Conservation (phyloP, 768 basidiomycete genomes). For the Mycena latifolia region DNA sequence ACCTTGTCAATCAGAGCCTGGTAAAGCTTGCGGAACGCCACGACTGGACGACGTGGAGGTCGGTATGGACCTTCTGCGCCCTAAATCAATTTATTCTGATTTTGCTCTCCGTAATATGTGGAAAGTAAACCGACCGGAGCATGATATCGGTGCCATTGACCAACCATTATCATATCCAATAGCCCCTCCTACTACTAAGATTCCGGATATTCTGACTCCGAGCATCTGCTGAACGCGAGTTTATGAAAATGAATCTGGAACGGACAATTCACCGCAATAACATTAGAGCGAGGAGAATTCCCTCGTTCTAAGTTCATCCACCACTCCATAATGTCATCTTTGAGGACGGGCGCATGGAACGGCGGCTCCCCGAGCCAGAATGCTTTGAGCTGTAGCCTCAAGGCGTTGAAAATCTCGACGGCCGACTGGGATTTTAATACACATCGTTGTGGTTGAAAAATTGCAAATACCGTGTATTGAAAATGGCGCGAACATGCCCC, state of each 20-base stretch:
- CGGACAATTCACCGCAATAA: constrained; percentile 41
- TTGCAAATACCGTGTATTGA: constrained; percentile 39
- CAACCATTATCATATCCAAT: constrained; percentile 26
- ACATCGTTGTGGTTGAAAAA: constrained; percentile 39
- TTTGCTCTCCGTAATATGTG: neutral
- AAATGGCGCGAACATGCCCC: constrained; percentile 36
- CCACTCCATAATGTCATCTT: constrained; percentile 18
- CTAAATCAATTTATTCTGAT: neutral
- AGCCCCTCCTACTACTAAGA: constrained; percentile 36
- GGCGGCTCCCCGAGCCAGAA: constrained; percentile 23
- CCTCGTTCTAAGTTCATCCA: constrained; percentile 16
- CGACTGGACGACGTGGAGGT: constrained; percentile 5
- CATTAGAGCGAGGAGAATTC: constrained; percentile 19
- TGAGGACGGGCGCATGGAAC: constrained; percentile 10
- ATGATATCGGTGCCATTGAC: constrained; percentile 22
- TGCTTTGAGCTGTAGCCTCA: constrained; percentile 17
- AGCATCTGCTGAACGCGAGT: constrained; percentile 28
- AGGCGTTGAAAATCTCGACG: neutral
- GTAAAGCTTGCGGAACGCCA: constrained; percentile 17
- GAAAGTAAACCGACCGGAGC: constrained; percentile 1
- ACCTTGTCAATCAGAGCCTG: neutral
- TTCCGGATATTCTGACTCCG: constrained; percentile 42
- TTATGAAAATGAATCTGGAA: constrained; percentile 7
- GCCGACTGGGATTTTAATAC: constrained; percentile 25
- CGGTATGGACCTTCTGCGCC: constrained; percentile 13